Conservation (phyloP, 257 asterid genomes). For the Solanum sejunctum region DNA sequence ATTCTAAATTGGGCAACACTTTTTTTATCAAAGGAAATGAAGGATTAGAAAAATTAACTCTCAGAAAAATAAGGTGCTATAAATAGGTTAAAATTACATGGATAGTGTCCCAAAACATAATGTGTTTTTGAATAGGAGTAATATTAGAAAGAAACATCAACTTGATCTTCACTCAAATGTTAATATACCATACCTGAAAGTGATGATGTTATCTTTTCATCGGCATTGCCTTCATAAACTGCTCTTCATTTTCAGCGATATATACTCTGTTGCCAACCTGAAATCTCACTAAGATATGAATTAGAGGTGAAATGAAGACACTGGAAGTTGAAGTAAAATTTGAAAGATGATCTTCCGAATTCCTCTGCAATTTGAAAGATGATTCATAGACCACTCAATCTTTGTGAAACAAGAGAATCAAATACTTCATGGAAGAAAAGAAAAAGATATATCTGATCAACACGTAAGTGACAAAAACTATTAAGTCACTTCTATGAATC, state of each 20-base stretch:
- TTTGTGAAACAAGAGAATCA: not conserved
- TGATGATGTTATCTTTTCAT: not conserved
- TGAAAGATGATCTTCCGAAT: too few relatives aligned
- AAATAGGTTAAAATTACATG: too few relatives aligned
- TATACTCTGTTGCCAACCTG: not conserved
- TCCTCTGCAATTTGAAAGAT: not conserved
- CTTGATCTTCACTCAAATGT: not conserved
- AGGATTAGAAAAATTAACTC: too few relatives aligned
- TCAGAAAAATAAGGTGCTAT: too few relatives aligned
- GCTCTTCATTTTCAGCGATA: not conserved
- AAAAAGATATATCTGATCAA: not conserved
- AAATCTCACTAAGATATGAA: not conserved
- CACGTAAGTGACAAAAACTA: too few relatives aligned
- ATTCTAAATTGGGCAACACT: not conserved
- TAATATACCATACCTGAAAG: not conserved
- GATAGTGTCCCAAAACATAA: too few relatives aligned
- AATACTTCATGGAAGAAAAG: not conserved
- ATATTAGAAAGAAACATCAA: not conserved
- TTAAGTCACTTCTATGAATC: too few relatives aligned
- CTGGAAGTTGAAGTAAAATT: too few relatives aligned
- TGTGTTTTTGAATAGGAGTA: too few relatives aligned
- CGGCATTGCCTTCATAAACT: not conserved
- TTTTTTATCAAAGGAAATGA: too few relatives aligned
- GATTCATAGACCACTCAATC: not conserved
- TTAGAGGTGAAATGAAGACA: too few relatives aligned